These are phyloP conservation scores for Colletotrichum sidae DNA, from an alignment of 2,329 filamentous ascomycete species.

Conservation along the genomic window DNA sequence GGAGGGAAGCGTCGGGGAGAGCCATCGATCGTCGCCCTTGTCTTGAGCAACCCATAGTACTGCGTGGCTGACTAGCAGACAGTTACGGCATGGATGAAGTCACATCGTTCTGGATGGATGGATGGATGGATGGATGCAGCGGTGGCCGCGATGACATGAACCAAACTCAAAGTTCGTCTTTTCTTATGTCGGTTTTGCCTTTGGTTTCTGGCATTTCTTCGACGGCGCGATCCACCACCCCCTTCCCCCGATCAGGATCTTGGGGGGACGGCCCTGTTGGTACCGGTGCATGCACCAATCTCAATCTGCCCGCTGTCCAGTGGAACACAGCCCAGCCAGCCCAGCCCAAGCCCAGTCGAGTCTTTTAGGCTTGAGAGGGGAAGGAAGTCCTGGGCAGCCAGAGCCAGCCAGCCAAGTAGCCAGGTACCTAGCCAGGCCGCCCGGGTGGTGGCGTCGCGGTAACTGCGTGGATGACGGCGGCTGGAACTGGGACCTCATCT, in stretches of 20 bases:
- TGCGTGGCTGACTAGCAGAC: constrained; percentile 23
- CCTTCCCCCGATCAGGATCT: constrained; percentile 34
- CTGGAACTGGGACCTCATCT: constrained; percentile 21
- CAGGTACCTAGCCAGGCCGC: constrained; percentile 10
- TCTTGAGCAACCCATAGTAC: background rate
- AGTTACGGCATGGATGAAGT: constrained; percentile 36
- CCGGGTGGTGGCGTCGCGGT: no score
- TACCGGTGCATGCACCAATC: constrained; percentile 26
- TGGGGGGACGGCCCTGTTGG: constrained; percentile 21
- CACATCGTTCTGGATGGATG: constrained; percentile 20
- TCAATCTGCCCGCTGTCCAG: constrained; percentile 18
- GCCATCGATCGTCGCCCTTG: background rate
- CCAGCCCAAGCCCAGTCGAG: background rate
- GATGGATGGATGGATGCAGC: constrained; percentile 23
- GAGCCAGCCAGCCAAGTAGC: constrained; percentile 9
- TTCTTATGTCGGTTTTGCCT: constrained; percentile 29
- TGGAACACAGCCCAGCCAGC: constrained; percentile 26
- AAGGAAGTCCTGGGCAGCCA: background rate
- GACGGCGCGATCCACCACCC: constrained; percentile 33
- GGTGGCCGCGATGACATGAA: constrained; percentile 36
- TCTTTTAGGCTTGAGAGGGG: no score
- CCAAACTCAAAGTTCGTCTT: constrained; percentile 38
- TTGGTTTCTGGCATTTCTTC: constrained; percentile 37
- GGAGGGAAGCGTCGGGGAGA: constrained; percentile 12
- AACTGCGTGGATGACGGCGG: constrained; percentile 21